Conservation (phyloP, 2,329 filamentous ascomycete species). For the Grosmannia huntii region DNA sequence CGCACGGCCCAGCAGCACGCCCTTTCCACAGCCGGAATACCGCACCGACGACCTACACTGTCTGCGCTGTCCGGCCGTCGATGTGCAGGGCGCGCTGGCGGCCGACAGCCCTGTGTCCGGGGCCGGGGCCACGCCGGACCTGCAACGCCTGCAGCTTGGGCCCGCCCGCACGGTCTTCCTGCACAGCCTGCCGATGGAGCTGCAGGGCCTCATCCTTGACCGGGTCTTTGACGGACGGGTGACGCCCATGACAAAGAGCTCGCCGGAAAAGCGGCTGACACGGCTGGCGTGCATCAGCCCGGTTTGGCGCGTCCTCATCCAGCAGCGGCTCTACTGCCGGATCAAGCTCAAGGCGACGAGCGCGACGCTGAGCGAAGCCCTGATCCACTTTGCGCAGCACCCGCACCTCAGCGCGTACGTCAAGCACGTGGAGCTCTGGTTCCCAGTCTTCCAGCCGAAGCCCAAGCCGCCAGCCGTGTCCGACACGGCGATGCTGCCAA, state of each 20-base stretch:
- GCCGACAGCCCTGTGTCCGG: too few species aligned
- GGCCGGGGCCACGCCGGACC: neutral
- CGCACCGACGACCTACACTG: slow-evolving; percentile 30
- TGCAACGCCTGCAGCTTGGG: neutral
- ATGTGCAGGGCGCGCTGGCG: too few species aligned
- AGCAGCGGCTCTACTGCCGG: slow-evolving; percentile 61
- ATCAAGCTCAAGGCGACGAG: slow-evolving; percentile 63
- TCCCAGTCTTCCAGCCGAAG: slow-evolving; percentile 57
- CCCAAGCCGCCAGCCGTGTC: slow-evolving; percentile 29
- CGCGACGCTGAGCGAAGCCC: slow-evolving; percentile 46
- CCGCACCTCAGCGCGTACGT: slow-evolving; percentile 50
- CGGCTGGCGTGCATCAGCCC: slow-evolving; percentile 49
- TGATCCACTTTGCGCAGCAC: slow-evolving; percentile 45
- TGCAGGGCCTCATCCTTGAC: slow-evolving; percentile 60
- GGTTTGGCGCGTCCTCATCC: slow-evolving; percentile 55
- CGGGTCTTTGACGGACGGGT: slow-evolving; percentile 57
- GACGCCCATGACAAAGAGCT: slow-evolving; percentile 44
- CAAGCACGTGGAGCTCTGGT: slow-evolving; percentile 65
- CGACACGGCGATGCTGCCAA: slow-evolving; percentile 33
- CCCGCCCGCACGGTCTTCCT: slow-evolving; percentile 22
- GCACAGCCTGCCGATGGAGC: slow-evolving; percentile 50
- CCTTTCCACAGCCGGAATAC: slow-evolving; percentile 42
- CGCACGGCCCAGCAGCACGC: slow-evolving; percentile 45
- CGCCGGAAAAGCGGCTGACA: slow-evolving; percentile 49
- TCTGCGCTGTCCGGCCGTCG: slow-evolving; percentile 23